Evolutionary conservation across 2,329 filamentous ascomycete genomes (phyloP).

Genomic region (Microsporum canis): DNA sequence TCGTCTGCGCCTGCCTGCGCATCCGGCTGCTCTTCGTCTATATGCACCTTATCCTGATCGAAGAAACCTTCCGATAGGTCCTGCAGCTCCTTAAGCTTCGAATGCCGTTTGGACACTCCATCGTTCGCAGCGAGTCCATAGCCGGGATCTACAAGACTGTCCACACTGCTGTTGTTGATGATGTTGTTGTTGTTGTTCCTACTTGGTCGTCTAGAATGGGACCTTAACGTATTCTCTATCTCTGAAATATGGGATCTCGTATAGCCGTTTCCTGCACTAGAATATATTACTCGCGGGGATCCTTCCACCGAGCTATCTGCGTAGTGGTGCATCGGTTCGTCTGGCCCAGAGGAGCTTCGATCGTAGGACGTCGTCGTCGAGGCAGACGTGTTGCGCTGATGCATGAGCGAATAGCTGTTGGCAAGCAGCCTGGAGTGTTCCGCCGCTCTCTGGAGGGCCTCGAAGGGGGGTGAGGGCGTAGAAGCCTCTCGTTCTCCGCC

Average conservation of each 20-base stretch:
- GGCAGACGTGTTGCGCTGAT: not conserved
- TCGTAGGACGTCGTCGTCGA: slow-evolving; percentile 1
- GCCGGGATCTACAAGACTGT: not conserved
- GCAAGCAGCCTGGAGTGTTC: slow-evolving; percentile 1
- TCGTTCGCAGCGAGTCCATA: not conserved
- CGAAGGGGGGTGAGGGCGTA: slow-evolving; percentile 43
- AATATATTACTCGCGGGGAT: not conserved
- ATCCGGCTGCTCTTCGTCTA: not conserved
- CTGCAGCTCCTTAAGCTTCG: not conserved
- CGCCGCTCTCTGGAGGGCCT: slow-evolving; percentile 20
- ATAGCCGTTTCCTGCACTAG: not conserved
- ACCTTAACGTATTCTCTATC: not conserved
- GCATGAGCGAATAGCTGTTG: not conserved
- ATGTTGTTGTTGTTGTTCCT: not conserved
- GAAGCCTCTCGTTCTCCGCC: slow-evolving; percentile 39
- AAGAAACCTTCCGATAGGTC: not conserved
- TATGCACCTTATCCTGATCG: not conserved
- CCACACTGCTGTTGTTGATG: not conserved
- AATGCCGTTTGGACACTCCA: not conserved
- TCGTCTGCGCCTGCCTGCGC: not conserved
- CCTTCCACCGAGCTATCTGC: not conserved
- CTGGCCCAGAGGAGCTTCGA: not conserved
- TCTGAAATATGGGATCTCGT: not conserved
- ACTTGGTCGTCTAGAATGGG: not conserved
- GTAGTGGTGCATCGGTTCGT: not conserved